Conservation (phyloP, 1,139 yeast species). For the Trichomonascaceae sp. region DNA sequence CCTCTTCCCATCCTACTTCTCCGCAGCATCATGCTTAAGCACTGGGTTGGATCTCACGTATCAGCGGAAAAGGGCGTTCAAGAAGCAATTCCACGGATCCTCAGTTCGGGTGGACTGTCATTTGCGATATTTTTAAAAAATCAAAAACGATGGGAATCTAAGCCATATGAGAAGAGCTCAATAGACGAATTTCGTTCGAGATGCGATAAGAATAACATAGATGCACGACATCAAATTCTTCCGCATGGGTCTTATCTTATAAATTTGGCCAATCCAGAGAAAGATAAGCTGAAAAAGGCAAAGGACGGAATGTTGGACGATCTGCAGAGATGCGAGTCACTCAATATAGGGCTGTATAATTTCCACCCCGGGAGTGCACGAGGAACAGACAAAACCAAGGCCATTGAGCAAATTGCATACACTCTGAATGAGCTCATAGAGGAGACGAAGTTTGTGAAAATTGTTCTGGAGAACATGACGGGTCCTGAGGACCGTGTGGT, state of each 20-base stretch:
- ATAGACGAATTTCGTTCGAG: slow-evolving; percentile 54
- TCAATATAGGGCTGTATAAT: slow-evolving; percentile 81
- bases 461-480: slow-evolving; percentile 95
- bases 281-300: slow-evolving; percentile 70
- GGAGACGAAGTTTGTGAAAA: slow-evolving; percentile 70
- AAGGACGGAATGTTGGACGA: slow-evolving; percentile 82
- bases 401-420: slow-evolving; percentile 62
- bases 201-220: slow-evolving; percentile 58
- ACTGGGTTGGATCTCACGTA: slow-evolving; percentile 34
- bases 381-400: slow-evolving; percentile 54
- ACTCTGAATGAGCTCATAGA: slow-evolving; percentile 73
- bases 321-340: slow-evolving; percentile 72
- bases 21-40: slow-evolving; percentile 13
- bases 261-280: slow-evolving; percentile 86
- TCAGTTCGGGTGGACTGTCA: slow-evolving; percentile 44
- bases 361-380: slow-evolving; percentile 93
- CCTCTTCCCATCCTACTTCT: neutral
- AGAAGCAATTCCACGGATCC: slow-evolving; percentile 46
- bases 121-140: slow-evolving; percentile 88
- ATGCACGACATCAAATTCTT: slow-evolving; percentile 68
- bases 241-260: slow-evolving; percentile 96
- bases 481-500: slow-evolving; percentile 83
- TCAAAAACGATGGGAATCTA: slow-evolving; percentile 88
- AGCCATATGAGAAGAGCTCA: slow-evolving; percentile 64
- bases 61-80: slow-evolving; percentile 43